Conservation (phyloP, 2,329 filamentous ascomycete genomes). For the Exophiala oligosperma region DNA sequence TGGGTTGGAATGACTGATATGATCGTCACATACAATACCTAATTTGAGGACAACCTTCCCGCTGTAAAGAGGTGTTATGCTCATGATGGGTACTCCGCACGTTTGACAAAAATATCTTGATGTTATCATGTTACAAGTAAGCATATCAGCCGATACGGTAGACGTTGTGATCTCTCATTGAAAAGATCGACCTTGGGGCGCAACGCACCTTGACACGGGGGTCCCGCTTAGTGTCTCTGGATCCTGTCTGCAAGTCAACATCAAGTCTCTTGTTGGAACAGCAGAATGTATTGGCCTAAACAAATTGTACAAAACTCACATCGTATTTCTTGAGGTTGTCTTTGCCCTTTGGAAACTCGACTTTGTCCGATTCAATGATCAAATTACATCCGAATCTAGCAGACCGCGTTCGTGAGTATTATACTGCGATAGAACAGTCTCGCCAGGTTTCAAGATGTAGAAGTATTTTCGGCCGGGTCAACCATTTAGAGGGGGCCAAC, state of each 20-base stretch:
- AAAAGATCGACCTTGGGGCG: not conserved
- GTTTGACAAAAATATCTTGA: constrained; percentile 46
- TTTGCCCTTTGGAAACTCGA: constrained; percentile 46
- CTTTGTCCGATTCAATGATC: constrained; percentile 40
- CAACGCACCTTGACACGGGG: constrained; percentile 33
- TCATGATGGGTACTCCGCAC: constrained; percentile 52
- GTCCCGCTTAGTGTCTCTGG: constrained; percentile 49
- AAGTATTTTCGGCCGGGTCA: too few relatives aligned
- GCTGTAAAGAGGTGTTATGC: constrained; percentile 40
- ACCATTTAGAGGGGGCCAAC: not conserved
- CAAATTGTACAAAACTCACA: constrained; percentile 2
- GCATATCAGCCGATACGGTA: not conserved
- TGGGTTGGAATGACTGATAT: too few relatives aligned
- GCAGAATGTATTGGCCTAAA: not conserved
- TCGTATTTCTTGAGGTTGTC: constrained; percentile 47
- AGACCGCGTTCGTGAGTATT: not conserved
- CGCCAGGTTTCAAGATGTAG: not conserved
- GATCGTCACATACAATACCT: constrained; percentile 39
- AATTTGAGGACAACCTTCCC: constrained; percentile 52
- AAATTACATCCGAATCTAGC: constrained; percentile 30
- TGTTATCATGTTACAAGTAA: not conserved
- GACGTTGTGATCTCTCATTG: not conserved
- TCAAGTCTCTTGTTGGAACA: not conserved
- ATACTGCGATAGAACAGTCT: too few relatives aligned
- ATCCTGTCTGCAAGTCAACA: constrained; percentile 32